Evolutionary conservation across 148 eudicot species (phyloP).

Genomic region (Arctostaphylos glauca): DNA sequence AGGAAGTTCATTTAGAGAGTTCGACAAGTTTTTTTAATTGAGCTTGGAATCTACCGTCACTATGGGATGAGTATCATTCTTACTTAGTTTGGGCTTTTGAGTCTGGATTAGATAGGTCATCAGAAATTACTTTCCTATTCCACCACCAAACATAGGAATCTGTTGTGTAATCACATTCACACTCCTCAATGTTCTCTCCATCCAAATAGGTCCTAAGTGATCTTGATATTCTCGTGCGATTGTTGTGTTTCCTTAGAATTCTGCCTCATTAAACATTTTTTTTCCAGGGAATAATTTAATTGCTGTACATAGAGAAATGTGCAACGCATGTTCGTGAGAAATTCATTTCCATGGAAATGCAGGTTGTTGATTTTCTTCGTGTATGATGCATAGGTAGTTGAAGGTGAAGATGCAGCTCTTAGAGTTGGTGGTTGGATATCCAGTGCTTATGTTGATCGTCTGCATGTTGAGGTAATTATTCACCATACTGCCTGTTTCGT

Average conservation of each 20-base stretch:
- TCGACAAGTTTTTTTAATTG: not conserved
- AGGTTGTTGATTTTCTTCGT: not conserved
- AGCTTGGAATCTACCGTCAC: not conserved
- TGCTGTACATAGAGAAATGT: not conserved
- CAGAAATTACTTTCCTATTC: not conserved
- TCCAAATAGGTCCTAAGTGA: not conserved
- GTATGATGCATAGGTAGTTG: conserved; percentile 63
- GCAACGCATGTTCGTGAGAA: not conserved
- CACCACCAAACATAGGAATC: not conserved
- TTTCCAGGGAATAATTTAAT: not conserved
- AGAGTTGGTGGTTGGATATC: conserved; percentile 82
- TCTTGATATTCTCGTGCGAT: not conserved
- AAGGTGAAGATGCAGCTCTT: conserved; percentile 78
- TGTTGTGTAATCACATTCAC: not conserved
- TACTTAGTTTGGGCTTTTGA: not conserved
- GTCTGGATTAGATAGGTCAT: not conserved
- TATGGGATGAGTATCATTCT: not conserved
- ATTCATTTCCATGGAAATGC: not conserved
- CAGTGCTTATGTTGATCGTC: conserved; percentile 75
- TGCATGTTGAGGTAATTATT: conserved; percentile 69
- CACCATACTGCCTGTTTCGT: not conserved
- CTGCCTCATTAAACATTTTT: not conserved
- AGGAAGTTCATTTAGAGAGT: not conserved
- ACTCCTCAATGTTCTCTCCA: not conserved
- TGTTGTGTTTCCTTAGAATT: not conserved